A percentile compares a stretch with the other conserved stretches of the same genome.
Conservation (phyloP, 106 monocot genomes). For the Agapanthus africanus region DNA sequence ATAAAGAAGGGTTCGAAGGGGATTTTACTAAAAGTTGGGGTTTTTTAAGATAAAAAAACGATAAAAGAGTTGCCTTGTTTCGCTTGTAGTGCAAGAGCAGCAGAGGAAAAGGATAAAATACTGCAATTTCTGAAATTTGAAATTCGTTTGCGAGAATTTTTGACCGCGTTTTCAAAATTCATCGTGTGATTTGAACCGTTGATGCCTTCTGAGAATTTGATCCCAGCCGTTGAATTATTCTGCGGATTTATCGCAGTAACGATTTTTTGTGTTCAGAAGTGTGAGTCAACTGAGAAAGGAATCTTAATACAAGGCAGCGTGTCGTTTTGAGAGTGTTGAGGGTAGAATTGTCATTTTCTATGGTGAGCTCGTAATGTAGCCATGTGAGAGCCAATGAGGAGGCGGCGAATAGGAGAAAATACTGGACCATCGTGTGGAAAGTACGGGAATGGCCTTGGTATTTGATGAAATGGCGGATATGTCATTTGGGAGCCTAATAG, state of each 20-base stretch:
- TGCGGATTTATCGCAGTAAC: neutral
- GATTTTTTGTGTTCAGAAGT: neutral
- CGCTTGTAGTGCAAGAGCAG: neutral
- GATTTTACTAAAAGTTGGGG: neutral
- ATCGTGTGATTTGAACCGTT: neutral
- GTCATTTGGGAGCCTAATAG: too few relatives aligned
- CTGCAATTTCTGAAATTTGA: conserved; percentile 1
- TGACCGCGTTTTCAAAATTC: neutral
- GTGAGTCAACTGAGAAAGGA: neutral
- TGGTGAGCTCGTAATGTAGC: too few relatives aligned
- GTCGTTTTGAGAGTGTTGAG: too few relatives aligned
- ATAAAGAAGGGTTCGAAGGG: neutral
- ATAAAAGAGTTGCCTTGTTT: neutral
- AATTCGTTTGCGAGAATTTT: conserved; percentile 2
- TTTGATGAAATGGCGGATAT: too few relatives aligned
- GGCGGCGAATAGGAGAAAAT: too few relatives aligned
- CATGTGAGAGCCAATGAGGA: too few relatives aligned
- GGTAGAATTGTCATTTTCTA: too few relatives aligned
- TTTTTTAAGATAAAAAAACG: neutral
- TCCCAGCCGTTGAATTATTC: neutral
- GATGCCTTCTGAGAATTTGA: neutral
- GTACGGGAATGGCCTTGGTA: too few relatives aligned
- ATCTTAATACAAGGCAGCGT: too few relatives aligned
- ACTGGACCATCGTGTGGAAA: too few relatives aligned
- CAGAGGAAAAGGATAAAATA: neutral